Conservation (phyloP, 1,139 yeast species). For the Scheffersomyces stambukii region DNA sequence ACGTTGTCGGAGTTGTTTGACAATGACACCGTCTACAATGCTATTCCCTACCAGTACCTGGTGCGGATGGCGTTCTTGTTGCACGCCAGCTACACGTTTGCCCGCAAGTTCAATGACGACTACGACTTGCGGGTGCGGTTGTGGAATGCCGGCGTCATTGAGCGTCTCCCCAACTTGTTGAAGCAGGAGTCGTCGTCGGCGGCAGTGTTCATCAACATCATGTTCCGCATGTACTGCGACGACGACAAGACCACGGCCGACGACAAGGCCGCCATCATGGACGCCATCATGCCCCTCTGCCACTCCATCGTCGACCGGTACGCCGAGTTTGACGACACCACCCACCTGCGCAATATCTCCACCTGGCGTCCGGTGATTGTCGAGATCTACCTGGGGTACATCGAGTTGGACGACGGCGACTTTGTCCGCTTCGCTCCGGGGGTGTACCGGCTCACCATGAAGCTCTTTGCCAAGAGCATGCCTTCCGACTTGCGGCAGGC, state of each 20-base stretch:
- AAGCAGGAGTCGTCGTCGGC: constrained; percentile 91
- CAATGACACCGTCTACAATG: constrained; percentile 62
- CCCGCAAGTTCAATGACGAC: constrained; percentile 84
- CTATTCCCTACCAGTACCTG: constrained; percentile 64
- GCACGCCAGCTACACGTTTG: constrained; percentile 70
- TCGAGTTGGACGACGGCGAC: constrained; percentile 72
- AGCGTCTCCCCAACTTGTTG: constrained; percentile 83
- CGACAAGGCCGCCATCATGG: constrained; percentile 41
- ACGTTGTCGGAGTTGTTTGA: constrained; percentile 75
- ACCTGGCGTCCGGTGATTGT: constrained; percentile 93
- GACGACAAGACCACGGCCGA: constrained; percentile 41
- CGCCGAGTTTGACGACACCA: constrained; percentile 65
- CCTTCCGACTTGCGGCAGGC: constrained; percentile 68
- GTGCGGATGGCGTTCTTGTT: constrained; percentile 57
- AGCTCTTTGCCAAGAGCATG: constrained; percentile 64
- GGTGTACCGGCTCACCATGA: constrained; percentile 66
- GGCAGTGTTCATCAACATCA: constrained; percentile 76
- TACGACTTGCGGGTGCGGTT: constrained; percentile 79
- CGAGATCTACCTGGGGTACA: constrained; percentile 78
- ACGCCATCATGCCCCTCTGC: constrained; percentile 66
- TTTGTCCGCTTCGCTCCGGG: constrained; percentile 59
- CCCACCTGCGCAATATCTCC: constrained; percentile 73
- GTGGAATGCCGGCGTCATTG: constrained; percentile 91
- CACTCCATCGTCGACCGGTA: constrained; percentile 66
- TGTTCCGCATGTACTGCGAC: constrained; percentile 79